Evolutionary conservation across 139 green algal genomes (phyloP), one percentile per base, ranked within the genome.

Genomic region (Chlamydomonas asymmetrica): DNA sequence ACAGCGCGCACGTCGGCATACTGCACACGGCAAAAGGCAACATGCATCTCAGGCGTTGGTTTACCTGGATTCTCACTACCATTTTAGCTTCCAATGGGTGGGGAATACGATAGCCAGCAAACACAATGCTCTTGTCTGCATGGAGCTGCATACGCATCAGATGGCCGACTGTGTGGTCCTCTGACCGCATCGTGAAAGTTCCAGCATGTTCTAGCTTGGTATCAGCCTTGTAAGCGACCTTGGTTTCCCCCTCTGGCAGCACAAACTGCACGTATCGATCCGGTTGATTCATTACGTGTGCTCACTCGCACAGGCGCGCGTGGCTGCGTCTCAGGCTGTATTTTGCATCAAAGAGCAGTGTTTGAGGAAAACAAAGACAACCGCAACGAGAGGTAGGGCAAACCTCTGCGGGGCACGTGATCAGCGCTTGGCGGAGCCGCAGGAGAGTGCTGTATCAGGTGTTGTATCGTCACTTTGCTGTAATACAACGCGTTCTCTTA

Each of bases 101-200:
- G 0, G 95, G 95, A 52, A 98, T 89, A 48, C 92, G 89, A 85
- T 99, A 99, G 10, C 95, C 95, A 5, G 95, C 87, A 81, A 99
- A 99, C 10, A 94, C 85, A 1, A 97, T 91, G 8, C 83, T 61
- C 49, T 77, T 83, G 79, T 95, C 89, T 0, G 76, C 64, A 40
- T 92, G 88, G 71, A 94, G 80, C 82, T 86, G 80, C 87, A 91
- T 95, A 29, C 94, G 82, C n/a, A 98, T 29, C 38, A 97, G 50
- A 85, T 98, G 98, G 65, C 95, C 95, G 0, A 98, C 59, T 2
- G 95, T 99, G 84, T 99, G 95, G 75, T 98, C 95, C 66, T 99
- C 95, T 2, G 91, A 84, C 67, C 96, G 86, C 0, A 98, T 72
- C 0, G 77, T 82, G 74, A 98, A 98, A 0, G 86, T 95, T 7